A percentile compares a stretch with the other conserved stretches of the same genome.
phyloP scores from a whole-genome alignment of 2,329 filamentous ascomycete species.

The Epichloe amarillans region DNA sequence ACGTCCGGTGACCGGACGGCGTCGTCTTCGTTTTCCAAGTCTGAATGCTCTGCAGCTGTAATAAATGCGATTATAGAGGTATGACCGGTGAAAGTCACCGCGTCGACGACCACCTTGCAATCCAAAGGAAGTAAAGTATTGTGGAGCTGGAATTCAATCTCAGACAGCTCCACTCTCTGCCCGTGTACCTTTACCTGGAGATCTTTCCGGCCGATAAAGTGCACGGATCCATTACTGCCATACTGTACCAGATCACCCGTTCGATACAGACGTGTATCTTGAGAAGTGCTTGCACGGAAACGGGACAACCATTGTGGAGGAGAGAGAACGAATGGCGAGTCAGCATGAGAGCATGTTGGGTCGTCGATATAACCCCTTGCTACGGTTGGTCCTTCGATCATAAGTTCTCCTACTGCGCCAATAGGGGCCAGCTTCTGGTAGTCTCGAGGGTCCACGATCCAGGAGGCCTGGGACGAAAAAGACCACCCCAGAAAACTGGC shows the following conservation, averaged over 20 bases:
- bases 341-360: conserved; percentile 14
- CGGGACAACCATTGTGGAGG: no score
- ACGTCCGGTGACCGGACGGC: neutral
- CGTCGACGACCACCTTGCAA: neutral
- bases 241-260: conserved; percentile 18
- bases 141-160: conserved; percentile 6
- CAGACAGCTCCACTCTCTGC: conserved; percentile 33
- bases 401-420: neutral
- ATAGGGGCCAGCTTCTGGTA: neutral
- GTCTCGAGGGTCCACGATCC: neutral
- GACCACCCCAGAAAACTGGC: neutral
- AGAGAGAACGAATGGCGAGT: neutral
- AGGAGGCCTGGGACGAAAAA: neutral
- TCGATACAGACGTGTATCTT: conserved; percentile 7
- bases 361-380: conserved; percentile 40
- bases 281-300: no score
- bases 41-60: no score
- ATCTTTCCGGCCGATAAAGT: conserved; percentile 14
- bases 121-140: neutral
- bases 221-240: conserved; percentile 12
- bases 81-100: no score
- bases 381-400: conserved; percentile 31
- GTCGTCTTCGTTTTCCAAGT: neutral
- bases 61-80: no score
- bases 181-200: conserved; percentile 38